These are phyloP conservation scores for Solanum paucissectum DNA, from an alignment of 257 asterid species.

Conservation along the genomic window DNA sequence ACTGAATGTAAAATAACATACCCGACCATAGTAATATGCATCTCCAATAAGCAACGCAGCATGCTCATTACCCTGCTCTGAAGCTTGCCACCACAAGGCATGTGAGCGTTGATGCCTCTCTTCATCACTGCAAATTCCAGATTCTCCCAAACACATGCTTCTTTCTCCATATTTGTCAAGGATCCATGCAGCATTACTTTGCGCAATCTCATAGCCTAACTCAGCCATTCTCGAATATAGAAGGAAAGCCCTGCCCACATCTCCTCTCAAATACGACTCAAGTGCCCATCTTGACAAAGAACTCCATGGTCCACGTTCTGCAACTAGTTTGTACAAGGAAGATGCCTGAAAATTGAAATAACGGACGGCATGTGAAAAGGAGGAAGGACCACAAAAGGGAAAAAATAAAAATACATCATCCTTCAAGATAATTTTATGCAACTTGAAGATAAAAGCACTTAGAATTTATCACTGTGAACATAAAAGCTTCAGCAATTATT, in stretches of 20 bases:
- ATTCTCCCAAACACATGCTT: slow-evolving; percentile 86
- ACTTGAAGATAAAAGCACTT: background rate
- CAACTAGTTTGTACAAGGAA: slow-evolving; percentile 82
- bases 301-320: slow-evolving; percentile 99
- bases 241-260: slow-evolving; percentile 78
- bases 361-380: background rate
- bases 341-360: slow-evolving; percentile 49
- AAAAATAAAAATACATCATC: background rate
- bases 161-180: slow-evolving; percentile 87
- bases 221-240: slow-evolving; percentile 94
- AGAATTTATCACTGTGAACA: background rate
- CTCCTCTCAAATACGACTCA: slow-evolving; percentile 88
- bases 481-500: background rate
- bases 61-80: slow-evolving; percentile 99
- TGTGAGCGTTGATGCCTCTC: slow-evolving; percentile 92
- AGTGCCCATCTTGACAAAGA: slow-evolving; percentile 97
- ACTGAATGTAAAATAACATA: slow-evolving; percentile 23
- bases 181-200: slow-evolving; percentile 99
- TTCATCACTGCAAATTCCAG: slow-evolving; percentile 80
- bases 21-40: slow-evolving; percentile 97
- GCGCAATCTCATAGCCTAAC: slow-evolving; percentile 96
- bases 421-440: background rate
- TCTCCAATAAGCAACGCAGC: slow-evolving; percentile 98
- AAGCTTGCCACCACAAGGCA: slow-evolving; percentile 98
- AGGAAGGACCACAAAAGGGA: background rate